These are phyloP conservation scores for Penicillium sp. DNA, from an alignment of 2,329 filamentous ascomycete genomes.

Conservation along the genomic window DNA sequence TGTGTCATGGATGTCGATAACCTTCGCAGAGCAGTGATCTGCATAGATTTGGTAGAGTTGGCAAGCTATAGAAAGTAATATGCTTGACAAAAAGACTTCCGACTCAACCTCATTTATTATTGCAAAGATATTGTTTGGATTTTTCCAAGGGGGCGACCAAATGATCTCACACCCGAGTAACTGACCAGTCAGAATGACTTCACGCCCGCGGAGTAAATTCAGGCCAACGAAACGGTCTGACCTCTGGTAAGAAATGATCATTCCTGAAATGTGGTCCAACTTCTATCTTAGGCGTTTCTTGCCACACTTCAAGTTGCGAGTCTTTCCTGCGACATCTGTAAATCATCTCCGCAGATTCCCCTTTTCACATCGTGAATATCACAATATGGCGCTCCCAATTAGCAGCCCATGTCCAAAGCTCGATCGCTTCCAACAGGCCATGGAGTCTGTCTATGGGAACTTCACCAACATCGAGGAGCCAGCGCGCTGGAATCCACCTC, in stretches of 20 bases:
- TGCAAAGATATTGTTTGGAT: neutral
- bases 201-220: constrained; percentile 15
- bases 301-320: neutral
- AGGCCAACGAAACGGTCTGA: neutral
- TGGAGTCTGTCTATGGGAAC: constrained; percentile 47
- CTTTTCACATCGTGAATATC: neutral
- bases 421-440: constrained; percentile 39
- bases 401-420: constrained; percentile 30
- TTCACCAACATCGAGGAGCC: constrained; percentile 37
- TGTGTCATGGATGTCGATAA: constrained; percentile 29
- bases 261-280: neutral
- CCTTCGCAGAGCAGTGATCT: constrained; percentile 2
- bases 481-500: constrained; percentile 53
- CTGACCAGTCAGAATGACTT: constrained; percentile 37
- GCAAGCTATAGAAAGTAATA: neutral
- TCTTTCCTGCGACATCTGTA: neutral
- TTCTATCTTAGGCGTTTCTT: neutral
- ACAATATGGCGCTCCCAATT: constrained; percentile 23
- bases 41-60: too few species aligned
- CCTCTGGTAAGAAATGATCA: neutral
- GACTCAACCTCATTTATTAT: neutral
- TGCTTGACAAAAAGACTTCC: neutral
- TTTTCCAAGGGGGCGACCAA: constrained; percentile 8
- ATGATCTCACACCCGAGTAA: constrained; percentile 28
- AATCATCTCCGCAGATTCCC: neutral